Conservation (phyloP, 208 protist species). For the Leishmania tropica region DNA sequence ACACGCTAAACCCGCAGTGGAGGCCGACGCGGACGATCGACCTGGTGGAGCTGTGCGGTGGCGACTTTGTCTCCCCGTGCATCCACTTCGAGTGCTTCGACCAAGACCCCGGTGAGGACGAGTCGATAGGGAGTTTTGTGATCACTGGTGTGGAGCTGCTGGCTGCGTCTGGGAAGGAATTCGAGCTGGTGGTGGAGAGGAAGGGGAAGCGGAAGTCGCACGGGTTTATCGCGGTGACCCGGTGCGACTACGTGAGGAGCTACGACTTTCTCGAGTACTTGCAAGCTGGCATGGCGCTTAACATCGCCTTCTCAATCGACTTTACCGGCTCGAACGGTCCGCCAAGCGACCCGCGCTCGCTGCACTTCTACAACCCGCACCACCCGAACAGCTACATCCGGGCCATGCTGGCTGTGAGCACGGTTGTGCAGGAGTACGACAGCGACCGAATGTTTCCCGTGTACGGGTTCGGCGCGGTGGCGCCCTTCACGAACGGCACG, state of each 20-base stretch:
- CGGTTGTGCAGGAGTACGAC: slow-evolving; percentile 59
- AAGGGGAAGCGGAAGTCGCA: slow-evolving; percentile 38
- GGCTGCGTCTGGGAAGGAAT: slow-evolving; percentile 14
- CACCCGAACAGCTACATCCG: slow-evolving; percentile 50
- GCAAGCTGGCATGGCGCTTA: slow-evolving; percentile 52
- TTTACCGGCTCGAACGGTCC: slow-evolving; percentile 74
- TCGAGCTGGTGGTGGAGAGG: slow-evolving; percentile 27
- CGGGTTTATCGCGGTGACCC: slow-evolving; percentile 30
- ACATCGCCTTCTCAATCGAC: slow-evolving; percentile 74
- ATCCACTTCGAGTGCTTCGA: neutral
- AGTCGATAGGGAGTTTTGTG: slow-evolving; percentile 1
- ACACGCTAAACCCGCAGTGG: slow-evolving; percentile 46
- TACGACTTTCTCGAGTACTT: slow-evolving; percentile 70
- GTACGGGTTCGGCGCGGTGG: slow-evolving; percentile 47
- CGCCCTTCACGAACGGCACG: slow-evolving; percentile 40
- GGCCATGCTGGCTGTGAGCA: slow-evolving; percentile 43
- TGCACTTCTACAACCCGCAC: slow-evolving; percentile 53
- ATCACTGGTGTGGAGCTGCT: slow-evolving; percentile 24
- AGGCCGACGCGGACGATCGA: slow-evolving; percentile 25
- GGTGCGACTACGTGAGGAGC: slow-evolving; percentile 14
- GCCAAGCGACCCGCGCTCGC: slow-evolving; percentile 43
- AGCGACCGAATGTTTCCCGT: slow-evolving; percentile 48
- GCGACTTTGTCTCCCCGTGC: neutral
- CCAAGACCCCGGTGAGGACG: neutral
- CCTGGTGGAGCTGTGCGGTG: slow-evolving; percentile 37